Conservation (phyloP, 345 rosid genomes). For the Melaleuca quinquenervia region DNA sequence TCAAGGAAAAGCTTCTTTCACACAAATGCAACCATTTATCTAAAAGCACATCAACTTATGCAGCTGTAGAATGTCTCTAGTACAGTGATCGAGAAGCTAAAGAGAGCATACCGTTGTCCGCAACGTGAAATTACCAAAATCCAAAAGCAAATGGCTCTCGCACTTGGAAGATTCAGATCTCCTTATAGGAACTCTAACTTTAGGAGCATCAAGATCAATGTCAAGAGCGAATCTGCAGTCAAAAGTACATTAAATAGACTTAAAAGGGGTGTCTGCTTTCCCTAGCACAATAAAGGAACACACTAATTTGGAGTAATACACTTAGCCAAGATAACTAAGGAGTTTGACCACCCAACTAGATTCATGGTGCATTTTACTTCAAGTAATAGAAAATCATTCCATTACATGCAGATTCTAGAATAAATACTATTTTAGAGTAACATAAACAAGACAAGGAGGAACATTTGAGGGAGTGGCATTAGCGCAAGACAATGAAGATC, state of each 20-base stretch:
- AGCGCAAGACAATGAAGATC: background rate
- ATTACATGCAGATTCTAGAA: background rate
- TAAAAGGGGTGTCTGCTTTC: background rate
- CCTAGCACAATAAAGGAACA: background rate
- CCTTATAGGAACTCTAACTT: conserved; percentile 83
- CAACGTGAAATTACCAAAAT: conserved; percentile 92
- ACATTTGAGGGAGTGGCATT: background rate
- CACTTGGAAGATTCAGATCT: conserved; percentile 47
- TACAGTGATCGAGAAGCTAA: background rate
- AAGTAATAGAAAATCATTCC: background rate
- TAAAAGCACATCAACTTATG: background rate
- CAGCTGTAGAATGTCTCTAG: background rate
- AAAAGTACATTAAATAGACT: background rate
- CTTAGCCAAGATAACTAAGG: background rate
- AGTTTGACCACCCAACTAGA: background rate
- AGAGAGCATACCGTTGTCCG: conserved; percentile 49
- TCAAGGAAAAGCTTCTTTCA: background rate
- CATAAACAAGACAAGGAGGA: background rate
- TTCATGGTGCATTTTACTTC: background rate
- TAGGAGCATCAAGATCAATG: conserved; percentile 98
- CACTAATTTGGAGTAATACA: background rate
- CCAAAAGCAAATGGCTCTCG: conserved; percentile 80
- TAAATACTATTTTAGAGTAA: background rate
- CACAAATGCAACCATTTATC: background rate
- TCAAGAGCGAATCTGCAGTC: conserved; percentile 82